Base-by-base conservation (phyloP, 768 basidiomycete genomes). In the Suillus fuscotomentosus region DNA sequence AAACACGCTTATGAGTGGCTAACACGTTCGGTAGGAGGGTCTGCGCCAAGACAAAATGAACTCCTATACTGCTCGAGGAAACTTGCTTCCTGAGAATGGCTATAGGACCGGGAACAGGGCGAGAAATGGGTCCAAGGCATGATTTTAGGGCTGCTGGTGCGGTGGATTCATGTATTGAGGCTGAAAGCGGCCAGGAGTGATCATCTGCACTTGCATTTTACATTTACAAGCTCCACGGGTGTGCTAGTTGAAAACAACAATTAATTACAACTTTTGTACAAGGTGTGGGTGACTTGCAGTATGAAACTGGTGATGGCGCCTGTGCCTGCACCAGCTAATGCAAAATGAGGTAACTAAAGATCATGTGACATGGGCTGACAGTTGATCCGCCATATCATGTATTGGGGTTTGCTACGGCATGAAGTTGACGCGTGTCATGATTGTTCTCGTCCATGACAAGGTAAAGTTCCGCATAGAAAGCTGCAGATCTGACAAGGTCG, bases 151-250 rank as follows among this genome's bases (percentile, higher is more conserved):
- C 43, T 60, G 60, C 67, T 9, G 72, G 24, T 1, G 68, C 65
- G 20, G 72, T 56, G 47, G 60, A 34, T 22, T 71, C 27, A 8
- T 66, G 63, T 1, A 69, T n/a, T 9, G 71, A 63, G 10, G 67
- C 47, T 36, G 64, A 63, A 11, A 77, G 63, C 2, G 31, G 43
- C 27, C 50, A 1, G 76, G 65, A 22, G 82, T 77, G 22, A 97
- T 86, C 86, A 94, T 90, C 73, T 97, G 96, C 95, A 97, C 97
- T 76, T 97, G 96, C 95, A 97, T 96, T 76, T 94, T 94, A 80
- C 95, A 97, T 78, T 99, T 64, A 98, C 86, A 57, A 97, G 88
- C 71, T 97, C 96, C 63, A 98, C 89, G 2, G 96, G 96, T 0
- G 95, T 97, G 36, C 93, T 94, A 61, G 70, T 31, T 17, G 55